Base-by-base conservation (phyloP, 176 grass and related monocot species). In the Guadua angustifolia region DNA sequence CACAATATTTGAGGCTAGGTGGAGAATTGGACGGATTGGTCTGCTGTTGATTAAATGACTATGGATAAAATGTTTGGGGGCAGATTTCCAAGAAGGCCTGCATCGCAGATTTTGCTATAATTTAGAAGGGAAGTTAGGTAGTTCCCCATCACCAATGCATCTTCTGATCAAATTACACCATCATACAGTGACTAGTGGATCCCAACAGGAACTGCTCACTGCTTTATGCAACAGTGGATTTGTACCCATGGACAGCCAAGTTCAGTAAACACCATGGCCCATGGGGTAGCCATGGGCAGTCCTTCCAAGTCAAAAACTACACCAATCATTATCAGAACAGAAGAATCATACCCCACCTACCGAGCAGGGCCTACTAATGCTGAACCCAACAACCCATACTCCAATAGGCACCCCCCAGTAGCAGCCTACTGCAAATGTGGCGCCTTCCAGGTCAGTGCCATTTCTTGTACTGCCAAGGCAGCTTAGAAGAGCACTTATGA, bases 321-420 rank as follows among this genome's bases (percentile, higher is more conserved):
- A 77, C n/a, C 78, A 71, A 81, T 64, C 50, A 82, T 82, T 82
- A 51, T 65, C 26, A 69, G 36, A 26, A 57, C 78, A 89, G 56
- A 89, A 71, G 83, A 86, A 86, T 14, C 78, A 89, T 66, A 64
- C 56, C 58, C 35, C 73, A 86, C 65, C 88, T 3, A 86, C 78
- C 83, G 64, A 58, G 1, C 45, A 77, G 57, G 83, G 82, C 78
- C 79, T 73, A 75, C 43, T 22, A 60, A 49, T 51, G 79, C 42
- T 82, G n/a, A 83, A 79, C 59, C n/a, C 40, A 86, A 74, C 84
- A 75, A 81, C 59, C 49, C 58, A 83, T 74, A 78, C 73, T 79
- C 84, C 83, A 79, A 86, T 58, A 58, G 11, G 26, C 26, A 11
- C 39, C 66, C 42, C 42, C 53, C 35, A 67, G 61, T 53, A 40